A percentile compares a stretch with the other conserved stretches of the same genome.
Evolutionary conservation across 805 yeast species (phyloP).

Genomic region (Candida caryicola): DNA sequence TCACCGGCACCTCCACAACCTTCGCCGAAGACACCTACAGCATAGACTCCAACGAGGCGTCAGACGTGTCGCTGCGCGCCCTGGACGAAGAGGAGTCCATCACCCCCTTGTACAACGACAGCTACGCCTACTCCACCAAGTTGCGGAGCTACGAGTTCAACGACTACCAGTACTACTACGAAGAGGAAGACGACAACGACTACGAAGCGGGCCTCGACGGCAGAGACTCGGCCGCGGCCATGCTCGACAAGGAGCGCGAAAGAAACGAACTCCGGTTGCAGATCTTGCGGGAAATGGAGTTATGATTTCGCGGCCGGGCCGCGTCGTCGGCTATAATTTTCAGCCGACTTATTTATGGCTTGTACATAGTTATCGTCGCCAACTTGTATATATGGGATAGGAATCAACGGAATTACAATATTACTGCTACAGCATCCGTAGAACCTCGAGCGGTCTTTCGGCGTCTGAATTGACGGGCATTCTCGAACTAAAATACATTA

Average conservation of each 20-base stretch:
- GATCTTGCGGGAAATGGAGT: conserved; percentile 32
- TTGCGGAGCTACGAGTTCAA: conserved; percentile 6
- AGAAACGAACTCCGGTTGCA: conserved; percentile 38
- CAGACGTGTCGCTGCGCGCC: conserved; percentile 16
- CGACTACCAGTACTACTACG: conserved; percentile 11
- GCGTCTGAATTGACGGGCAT: no score
- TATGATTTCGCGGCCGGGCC: no score
- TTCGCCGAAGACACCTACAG: conserved; percentile 14
- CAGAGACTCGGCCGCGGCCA: conserved; percentile 1
- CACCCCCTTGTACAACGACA: conserved; percentile 8
- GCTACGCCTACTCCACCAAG: conserved; percentile 3
- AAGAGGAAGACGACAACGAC: conserved; percentile 6
- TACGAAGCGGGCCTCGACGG: background rate
- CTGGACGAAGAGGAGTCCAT: conserved; percentile 19
- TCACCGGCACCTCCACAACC: conserved; percentile 11
- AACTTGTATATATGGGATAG: no score
- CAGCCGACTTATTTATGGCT: no score
- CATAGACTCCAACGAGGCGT: conserved; percentile 14
- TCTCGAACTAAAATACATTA: no score
- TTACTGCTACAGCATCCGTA: no score
- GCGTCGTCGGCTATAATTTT: no score
- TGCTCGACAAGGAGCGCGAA: conserved; percentile 33
- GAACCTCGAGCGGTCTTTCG: no score
- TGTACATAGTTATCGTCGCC: no score
- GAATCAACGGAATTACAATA: no score